phyloP scores from a whole-genome alignment of 116 monocot genomes.

The Zostera marina region DNA sequence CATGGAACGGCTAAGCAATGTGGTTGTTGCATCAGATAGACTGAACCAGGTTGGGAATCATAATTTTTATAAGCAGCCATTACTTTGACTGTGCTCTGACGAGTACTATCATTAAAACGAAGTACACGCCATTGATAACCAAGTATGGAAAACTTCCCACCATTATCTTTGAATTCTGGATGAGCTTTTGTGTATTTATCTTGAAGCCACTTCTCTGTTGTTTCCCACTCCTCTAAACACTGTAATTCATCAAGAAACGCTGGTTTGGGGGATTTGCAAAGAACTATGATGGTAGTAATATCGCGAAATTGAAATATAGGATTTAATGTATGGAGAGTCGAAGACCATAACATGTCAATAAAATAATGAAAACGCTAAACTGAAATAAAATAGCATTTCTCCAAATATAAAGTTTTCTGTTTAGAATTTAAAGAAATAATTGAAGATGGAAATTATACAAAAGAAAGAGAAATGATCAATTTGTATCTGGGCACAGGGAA shows the following conservation, averaged over 20 bases:
- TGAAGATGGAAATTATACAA: neutral
- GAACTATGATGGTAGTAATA: no score
- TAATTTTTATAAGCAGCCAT: conserved; percentile 54
- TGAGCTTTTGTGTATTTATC: conserved; percentile 44
- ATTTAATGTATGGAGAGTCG: no score
- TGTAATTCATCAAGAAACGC: neutral
- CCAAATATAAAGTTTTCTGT: no score
- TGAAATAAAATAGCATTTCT: no score
- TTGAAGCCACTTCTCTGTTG: conserved; percentile 46
- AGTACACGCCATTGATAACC: conserved; percentile 92
- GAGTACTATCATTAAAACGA: conserved; percentile 72
- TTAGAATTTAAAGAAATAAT: neutral
- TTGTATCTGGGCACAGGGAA: no score
- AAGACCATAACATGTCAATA: no score
- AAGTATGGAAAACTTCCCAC: conserved; percentile 42
- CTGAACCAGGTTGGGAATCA: conserved; percentile 35
- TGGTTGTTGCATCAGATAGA: conserved; percentile 83
- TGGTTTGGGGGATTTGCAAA: no score
- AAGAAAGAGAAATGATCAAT: neutral
- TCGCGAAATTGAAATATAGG: no score
- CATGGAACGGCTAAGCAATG: conserved; percentile 83
- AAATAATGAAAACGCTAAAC: no score
- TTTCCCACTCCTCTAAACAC: conserved; percentile 23
- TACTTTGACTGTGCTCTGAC: conserved; percentile 71
- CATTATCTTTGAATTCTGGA: conserved; percentile 25